Conservation (phyloP, 1,284 basidiomycete species). For the Malassezia vespertilionis region DNA sequence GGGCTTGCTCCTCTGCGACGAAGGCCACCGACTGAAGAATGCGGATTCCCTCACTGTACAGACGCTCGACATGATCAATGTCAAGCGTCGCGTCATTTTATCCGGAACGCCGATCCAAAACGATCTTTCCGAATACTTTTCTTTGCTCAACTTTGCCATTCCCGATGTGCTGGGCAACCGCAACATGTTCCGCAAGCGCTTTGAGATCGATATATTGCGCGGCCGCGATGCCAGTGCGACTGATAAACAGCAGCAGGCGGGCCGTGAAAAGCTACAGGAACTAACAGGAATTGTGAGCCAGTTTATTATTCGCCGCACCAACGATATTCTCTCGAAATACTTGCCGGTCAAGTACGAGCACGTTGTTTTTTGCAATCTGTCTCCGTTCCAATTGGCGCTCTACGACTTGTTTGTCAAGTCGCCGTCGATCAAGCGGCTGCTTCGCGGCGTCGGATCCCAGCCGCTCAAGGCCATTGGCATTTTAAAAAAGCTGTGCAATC, state of each 20-base stretch:
- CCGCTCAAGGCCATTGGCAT: conserved; percentile 95
- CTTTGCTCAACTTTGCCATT: conserved; percentile 94
- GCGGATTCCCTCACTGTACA: conserved; percentile 65
- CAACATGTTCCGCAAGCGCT: conserved; percentile 89
- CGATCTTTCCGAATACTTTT: conserved; percentile 84
- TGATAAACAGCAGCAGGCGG: conserved; percentile 66
- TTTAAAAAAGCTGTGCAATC: conserved; percentile 94
- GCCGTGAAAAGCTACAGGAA: conserved; percentile 85
- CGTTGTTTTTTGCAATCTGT: conserved; percentile 89
- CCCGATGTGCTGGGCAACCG: conserved; percentile 87
- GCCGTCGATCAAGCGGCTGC: conserved; percentile 79
- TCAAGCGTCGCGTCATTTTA: conserved; percentile 85
- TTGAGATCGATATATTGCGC: conserved; percentile 82
- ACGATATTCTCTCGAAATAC: conserved; percentile 93
- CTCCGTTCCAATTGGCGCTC: conserved; percentile 73
- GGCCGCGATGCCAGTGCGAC: conserved; percentile 85
- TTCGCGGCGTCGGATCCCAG: conserved; percentile 82
- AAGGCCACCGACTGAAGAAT: conserved; percentile 95
- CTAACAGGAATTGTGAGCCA: conserved; percentile 79
- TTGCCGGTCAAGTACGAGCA: conserved; percentile 98
- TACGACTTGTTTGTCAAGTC: conserved; percentile 90
- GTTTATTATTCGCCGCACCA: conserved; percentile 94
- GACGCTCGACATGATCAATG: conserved; percentile 70
- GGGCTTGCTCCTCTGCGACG: conserved; percentile 84
- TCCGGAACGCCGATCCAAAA: conserved; percentile 96